Conservation (phyloP, 2,329 filamentous ascomycete genomes). For the Claviceps sp. region DNA sequence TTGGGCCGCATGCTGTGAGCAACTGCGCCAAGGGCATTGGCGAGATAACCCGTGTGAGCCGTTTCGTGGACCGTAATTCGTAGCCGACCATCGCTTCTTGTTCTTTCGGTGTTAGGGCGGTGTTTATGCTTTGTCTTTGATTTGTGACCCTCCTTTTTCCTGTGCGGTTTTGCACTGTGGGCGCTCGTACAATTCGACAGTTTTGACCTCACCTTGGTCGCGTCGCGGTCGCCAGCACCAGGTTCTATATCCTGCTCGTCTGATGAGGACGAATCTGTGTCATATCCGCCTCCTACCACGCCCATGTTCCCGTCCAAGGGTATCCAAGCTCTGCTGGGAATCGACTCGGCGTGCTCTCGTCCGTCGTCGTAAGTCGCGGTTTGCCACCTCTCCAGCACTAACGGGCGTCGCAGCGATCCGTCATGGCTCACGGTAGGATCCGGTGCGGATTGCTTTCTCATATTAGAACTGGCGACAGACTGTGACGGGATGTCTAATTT, state of each 20-base stretch:
- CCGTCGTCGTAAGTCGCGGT: neutral
- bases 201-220: neutral
- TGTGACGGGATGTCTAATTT: constrained; percentile 1
- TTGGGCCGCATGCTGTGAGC: constrained; percentile 25
- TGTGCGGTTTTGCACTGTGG: neutral
- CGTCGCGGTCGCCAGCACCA: neutral
- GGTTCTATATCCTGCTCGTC: neutral
- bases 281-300: neutral
- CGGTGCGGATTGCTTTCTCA: constrained; percentile 2
- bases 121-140: constrained; percentile 35
- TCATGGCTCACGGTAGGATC: neutral
- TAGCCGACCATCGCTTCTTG: constrained; percentile 56
- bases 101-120: constrained; percentile 49
- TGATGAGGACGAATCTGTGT: constrained; percentile 1
- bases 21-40: constrained; percentile 57
- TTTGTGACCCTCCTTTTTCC: neutral
- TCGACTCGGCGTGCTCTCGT: constrained; percentile 4
- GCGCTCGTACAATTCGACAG: neutral
- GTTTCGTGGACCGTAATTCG: constrained; percentile 62
- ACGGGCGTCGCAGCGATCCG: neutral
- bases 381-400: constrained; percentile 6
- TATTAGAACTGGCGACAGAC: neutral
- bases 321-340: constrained; percentile 7
- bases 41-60: constrained; percentile 55
- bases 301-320: neutral